These are phyloP conservation scores for Brettanomyces naardenensis DNA, from an alignment of 805 yeast genomes.

Conservation along the genomic window DNA sequence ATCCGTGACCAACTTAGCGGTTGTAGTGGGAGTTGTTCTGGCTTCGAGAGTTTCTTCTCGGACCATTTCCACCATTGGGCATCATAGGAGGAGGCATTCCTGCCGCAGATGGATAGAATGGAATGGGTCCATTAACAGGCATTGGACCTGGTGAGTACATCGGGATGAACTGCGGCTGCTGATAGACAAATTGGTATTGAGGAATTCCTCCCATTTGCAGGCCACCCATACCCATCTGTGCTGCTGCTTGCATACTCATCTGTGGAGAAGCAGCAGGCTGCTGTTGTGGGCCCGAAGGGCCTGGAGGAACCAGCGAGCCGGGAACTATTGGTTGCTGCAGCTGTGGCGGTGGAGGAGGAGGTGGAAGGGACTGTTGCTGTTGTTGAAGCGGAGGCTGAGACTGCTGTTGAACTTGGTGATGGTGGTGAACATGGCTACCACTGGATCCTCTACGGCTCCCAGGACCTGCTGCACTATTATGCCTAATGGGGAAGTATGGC, in stretches of 20 bases:
- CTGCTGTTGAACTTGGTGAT: too few species aligned
- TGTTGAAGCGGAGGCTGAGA: constrained; percentile 2
- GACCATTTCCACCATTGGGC: constrained; percentile 2
- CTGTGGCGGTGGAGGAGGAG: constrained; percentile 3
- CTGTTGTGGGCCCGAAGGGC: background rate
- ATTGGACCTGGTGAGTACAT: constrained; percentile 7
- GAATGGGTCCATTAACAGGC: constrained; percentile 4
- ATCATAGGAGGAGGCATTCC: constrained; percentile 4
- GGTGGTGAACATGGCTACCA: too few species aligned
- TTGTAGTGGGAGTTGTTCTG: constrained; percentile 1
- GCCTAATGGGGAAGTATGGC: background rate
- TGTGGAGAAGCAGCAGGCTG: background rate
- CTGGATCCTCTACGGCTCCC: too few species aligned
- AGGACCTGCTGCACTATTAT: too few species aligned
- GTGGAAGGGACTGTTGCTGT: constrained; percentile 2
- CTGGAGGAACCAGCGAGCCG: constrained; percentile 1
- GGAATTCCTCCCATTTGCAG: constrained; percentile 4
- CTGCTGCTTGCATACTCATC: constrained; percentile 1
- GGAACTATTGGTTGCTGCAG: constrained; percentile 1
- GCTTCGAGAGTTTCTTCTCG: constrained; percentile 3
- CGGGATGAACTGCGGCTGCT: constrained; percentile 5
- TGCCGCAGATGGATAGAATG: constrained; percentile 1
- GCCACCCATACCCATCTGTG: constrained; percentile 3
- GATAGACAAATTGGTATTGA: constrained; percentile 2
- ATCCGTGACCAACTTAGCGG: too few species aligned